These are phyloP conservation scores for Cyamopsis tetragonoloba DNA, from an alignment of 306 rosid species.

Conservation along the genomic window DNA sequence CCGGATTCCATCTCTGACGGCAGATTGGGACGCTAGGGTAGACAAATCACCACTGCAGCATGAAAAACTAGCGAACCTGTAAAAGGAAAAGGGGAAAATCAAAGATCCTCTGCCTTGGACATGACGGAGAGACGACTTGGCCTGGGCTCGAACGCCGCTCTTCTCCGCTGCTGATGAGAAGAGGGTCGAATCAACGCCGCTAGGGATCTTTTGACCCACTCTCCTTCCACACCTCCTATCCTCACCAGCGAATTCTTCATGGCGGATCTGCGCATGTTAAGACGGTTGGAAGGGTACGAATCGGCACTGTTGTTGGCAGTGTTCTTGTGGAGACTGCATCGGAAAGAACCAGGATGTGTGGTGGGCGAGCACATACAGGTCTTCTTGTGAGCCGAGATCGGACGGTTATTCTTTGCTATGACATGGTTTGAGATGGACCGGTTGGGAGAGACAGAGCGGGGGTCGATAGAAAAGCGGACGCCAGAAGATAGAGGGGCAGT, in stretches of 20 bases:
- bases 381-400: slow-evolving; percentile 54
- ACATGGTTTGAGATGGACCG: slow-evolving; percentile 60
- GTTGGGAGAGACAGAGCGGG: slow-evolving; percentile 75
- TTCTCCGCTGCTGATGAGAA: slow-evolving; percentile 78
- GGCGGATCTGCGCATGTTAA: slow-evolving; percentile 93
- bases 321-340: slow-evolving; percentile 85
- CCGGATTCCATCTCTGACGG: slow-evolving; percentile 30
- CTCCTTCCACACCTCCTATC: slow-evolving; percentile 92
- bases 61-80: slow-evolving; percentile 40
- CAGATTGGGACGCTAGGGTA: slow-evolving; percentile 37
- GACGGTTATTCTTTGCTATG: slow-evolving; percentile 49
- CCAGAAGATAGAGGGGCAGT: slow-evolving; percentile 40
- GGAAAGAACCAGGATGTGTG: slow-evolving; percentile 82
- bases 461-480: slow-evolving; percentile 72
- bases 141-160: slow-evolving; percentile 62
- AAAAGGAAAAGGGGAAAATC: slow-evolving; percentile 17
- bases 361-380: slow-evolving; percentile 97
- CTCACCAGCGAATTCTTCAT: slow-evolving; percentile 92
- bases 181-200: slow-evolving; percentile 88
- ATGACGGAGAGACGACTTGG: slow-evolving; percentile 75
- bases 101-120: slow-evolving; percentile 52
- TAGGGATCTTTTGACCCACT: slow-evolving; percentile 85
- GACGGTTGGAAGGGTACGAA: slow-evolving; percentile 51
- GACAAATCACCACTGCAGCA: slow-evolving; percentile 22
- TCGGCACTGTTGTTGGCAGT: background rate